These are phyloP conservation scores for Mortierella polycephala DNA, from an alignment of 371 early-diverging fungal genomes.

Conservation along the genomic window DNA sequence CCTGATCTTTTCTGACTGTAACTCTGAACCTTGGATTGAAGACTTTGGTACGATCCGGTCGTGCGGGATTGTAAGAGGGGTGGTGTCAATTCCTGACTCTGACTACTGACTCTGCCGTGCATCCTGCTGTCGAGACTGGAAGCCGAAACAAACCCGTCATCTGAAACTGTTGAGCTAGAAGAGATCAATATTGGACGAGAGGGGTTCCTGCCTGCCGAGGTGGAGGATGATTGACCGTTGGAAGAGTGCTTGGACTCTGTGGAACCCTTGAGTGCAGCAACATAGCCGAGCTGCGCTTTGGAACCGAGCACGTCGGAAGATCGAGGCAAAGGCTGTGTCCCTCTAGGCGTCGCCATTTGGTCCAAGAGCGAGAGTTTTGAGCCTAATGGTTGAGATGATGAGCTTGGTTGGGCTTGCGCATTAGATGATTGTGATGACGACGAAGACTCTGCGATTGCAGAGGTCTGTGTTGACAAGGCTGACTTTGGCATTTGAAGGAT, in stretches of 20 bases:
- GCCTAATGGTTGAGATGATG: background rate
- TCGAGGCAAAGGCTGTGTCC: constrained; percentile 35
- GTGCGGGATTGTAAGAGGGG: constrained; percentile 16
- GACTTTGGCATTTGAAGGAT: constrained; percentile 11
- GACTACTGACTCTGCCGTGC: constrained; percentile 7
- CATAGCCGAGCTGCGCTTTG: constrained; percentile 10
- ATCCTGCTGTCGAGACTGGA: constrained; percentile 34
- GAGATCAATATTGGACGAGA: constrained; percentile 7
- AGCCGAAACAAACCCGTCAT: constrained; percentile 36
- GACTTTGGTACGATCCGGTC: constrained; percentile 2
- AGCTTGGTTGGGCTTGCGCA: background rate
- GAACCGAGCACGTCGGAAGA: background rate
- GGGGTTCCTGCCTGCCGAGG: background rate
- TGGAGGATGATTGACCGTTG: background rate
- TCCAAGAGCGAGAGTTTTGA: constrained; percentile 30
- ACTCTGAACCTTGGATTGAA: constrained; percentile 13
- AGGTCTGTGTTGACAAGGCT: background rate
- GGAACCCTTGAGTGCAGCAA: constrained; percentile 6
- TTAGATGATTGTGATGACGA: background rate
- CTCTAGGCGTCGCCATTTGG: constrained; percentile 45
- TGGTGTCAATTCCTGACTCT: constrained; percentile 15
- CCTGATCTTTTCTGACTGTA: constrained; percentile 31
- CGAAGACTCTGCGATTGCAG: background rate
- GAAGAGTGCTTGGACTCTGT: background rate
- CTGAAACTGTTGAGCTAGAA: constrained; percentile 18